A percentile compares a stretch with the other conserved stretches of the same genome.
Conservation (phyloP, 768 basidiomycete genomes). For the Leccinum disarticulatum region DNA sequence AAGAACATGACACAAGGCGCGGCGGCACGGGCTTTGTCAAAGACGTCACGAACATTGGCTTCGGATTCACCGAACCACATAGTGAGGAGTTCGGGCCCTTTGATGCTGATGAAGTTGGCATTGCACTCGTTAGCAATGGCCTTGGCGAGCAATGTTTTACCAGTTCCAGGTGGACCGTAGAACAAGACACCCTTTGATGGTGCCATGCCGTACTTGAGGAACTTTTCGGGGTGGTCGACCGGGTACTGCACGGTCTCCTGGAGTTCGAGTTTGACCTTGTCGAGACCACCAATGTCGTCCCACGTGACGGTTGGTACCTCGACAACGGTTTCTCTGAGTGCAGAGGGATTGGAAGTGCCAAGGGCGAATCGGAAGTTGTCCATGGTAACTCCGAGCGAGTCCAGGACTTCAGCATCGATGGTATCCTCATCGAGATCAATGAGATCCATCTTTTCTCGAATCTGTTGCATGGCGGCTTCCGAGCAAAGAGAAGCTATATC, state of each 20-base stretch:
- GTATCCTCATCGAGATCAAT: conserved; percentile 97
- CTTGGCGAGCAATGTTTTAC: conserved; percentile 98
- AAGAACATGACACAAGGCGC: conserved; percentile 99
- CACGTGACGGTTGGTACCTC: conserved; percentile 98
- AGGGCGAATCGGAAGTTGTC: conserved; percentile 99
- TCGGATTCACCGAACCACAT: conserved; percentile 99
- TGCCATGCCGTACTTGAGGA: conserved; percentile 99
- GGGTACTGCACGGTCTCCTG: conserved; percentile 99
- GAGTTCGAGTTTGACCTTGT: conserved; percentile 98
- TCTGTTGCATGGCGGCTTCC: conserved; percentile 99
- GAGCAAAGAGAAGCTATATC: conserved; percentile 97
- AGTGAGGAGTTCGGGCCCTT: conserved; percentile 96
- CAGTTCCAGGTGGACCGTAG: conserved; percentile 99
- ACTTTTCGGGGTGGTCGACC: conserved; percentile 99
- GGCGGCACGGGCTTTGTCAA: conserved; percentile 99
- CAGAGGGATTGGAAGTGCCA: conserved; percentile 96
- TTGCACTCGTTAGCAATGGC: conserved; percentile 99
- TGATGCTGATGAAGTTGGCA: conserved; percentile 99
- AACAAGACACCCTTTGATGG: conserved; percentile 99
- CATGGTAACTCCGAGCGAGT: conserved; percentile 99
- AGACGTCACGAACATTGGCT: conserved; percentile 98
- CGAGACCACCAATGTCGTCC: conserved; percentile 99
- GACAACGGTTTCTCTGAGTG: conserved; percentile 98
- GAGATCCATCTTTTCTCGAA: conserved; percentile 99
- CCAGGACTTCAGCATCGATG: conserved; percentile 98